Conservation (phyloP, 192 early-diverging fungal species). For the Backusella luteola region DNA sequence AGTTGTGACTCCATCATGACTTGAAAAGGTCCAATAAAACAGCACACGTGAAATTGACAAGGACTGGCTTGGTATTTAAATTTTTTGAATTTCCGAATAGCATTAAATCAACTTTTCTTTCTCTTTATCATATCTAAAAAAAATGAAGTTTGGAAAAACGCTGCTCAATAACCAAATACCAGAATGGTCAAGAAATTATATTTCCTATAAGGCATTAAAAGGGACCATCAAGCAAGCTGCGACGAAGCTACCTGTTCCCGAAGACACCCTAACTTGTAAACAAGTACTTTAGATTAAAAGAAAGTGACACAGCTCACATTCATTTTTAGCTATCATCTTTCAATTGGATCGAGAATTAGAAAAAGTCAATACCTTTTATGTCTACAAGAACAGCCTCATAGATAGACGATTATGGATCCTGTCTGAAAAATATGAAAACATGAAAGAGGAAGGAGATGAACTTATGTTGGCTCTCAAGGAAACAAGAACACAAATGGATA, state of each 20-base stretch:
- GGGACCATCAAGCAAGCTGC: conserved; percentile 64
- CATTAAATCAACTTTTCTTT: neutral
- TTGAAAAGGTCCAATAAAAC: neutral
- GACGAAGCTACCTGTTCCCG: neutral
- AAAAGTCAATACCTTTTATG: conserved; percentile 79
- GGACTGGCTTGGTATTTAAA: neutral
- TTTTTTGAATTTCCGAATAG: neutral
- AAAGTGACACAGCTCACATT: conserved; percentile 25
- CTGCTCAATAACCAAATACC: conserved; percentile 51
- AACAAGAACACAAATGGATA: conserved; percentile 44
- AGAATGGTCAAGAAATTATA: conserved; percentile 54
- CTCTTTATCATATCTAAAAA: neutral
- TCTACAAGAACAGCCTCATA: conserved; percentile 74
- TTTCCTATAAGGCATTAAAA: conserved; percentile 74
- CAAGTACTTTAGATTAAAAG: neutral
- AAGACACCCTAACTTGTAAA: conserved; percentile 36
- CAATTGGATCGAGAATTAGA: conserved; percentile 82
- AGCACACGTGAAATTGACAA: neutral
- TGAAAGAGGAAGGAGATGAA: conserved; percentile 24
- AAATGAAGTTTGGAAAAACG: conserved; percentile 58
- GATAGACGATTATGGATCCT: conserved; percentile 66
- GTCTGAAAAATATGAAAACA: conserved; percentile 47
- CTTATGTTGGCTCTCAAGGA: conserved; percentile 44
- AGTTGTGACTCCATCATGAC: neutral
- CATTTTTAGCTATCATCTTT: conserved; percentile 72